A percentile compares a stretch with the other conserved stretches of the same genome.
Conservation (phyloP, 2,329 filamentous ascomycete species). For the Scytalidium sp. region DNA sequence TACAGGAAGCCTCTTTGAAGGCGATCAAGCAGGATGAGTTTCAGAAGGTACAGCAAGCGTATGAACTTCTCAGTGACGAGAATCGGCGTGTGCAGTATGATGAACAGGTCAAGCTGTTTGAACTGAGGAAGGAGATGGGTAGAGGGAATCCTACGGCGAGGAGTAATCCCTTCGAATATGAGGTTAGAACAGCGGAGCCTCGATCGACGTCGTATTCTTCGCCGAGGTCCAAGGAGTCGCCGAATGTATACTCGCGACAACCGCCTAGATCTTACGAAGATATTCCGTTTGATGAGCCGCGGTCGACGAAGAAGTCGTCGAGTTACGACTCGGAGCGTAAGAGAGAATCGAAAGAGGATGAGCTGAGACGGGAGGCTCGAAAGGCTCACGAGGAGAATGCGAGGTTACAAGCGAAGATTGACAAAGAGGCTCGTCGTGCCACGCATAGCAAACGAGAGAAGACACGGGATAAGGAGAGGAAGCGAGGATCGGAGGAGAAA, state of each 20-base stretch:
- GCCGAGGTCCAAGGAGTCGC: constrained; percentile 32
- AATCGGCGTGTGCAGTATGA: constrained; percentile 73
- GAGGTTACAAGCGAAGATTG: constrained; percentile 22
- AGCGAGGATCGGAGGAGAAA: constrained; percentile 32
- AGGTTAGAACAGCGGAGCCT: constrained; percentile 49
- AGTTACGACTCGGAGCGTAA: constrained; percentile 40
- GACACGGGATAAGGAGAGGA: constrained; percentile 36
- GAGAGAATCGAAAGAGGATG: constrained; percentile 27
- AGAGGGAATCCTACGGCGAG: constrained; percentile 41
- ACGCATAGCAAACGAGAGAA: constrained; percentile 20
- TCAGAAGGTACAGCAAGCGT: constrained; percentile 87
- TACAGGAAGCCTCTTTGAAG: constrained; percentile 66
- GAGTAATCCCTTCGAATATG: constrained; percentile 39
- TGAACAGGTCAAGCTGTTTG: constrained; percentile 64
- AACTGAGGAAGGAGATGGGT: constrained; percentile 50
- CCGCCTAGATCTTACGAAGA: constrained; percentile 43
- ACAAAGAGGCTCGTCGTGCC: constrained; percentile 27
- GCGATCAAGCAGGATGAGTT: constrained; percentile 82
- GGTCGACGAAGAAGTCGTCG: constrained; percentile 40
- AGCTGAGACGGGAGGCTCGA: constrained; percentile 28
- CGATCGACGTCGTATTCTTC: constrained; percentile 36
- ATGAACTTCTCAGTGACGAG: constrained; percentile 84
- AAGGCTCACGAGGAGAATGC: constrained; percentile 30
- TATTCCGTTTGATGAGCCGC: constrained; percentile 43
- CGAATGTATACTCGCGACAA: constrained; percentile 27